Evolutionary conservation across 2,329 filamentous ascomycete species (phyloP).

Genomic region (Acrocalymma vagum): DNA sequence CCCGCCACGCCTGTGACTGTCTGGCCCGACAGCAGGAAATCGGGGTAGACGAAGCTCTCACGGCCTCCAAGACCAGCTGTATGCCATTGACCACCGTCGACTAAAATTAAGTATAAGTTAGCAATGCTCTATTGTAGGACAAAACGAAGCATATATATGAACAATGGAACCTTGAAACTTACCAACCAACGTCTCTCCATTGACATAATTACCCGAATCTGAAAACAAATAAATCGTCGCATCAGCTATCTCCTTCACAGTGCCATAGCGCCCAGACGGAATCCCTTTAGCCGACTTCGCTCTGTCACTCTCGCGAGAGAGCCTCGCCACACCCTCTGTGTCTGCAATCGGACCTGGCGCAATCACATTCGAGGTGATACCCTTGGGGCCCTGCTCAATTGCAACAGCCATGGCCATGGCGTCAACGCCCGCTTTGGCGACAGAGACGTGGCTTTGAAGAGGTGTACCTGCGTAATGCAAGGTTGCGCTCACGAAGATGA

Average conservation of each 20-base stretch:
- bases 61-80: constrained; percentile 44
- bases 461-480: constrained; percentile 90
- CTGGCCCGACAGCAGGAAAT: constrained; percentile 64
- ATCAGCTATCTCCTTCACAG: constrained; percentile 88
- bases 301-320: constrained; percentile 46
- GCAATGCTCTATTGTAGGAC: background rate
- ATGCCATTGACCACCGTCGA: constrained; percentile 64
- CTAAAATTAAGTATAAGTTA: constrained; percentile 38
- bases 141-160: too few species aligned
- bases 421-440: constrained; percentile 91
- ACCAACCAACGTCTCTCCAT: constrained; percentile 81
- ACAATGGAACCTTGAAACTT: too few species aligned
- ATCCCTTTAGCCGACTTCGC: constrained; percentile 52
- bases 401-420: constrained; percentile 80
- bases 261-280: constrained; percentile 79
- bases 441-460: constrained; percentile 87
- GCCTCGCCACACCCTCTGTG: constrained; percentile 71
- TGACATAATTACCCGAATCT: constrained; percentile 86
- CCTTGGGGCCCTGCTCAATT: constrained; percentile 88
- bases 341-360: constrained; percentile 85
- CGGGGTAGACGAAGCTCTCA: constrained; percentile 64
- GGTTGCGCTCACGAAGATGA: constrained; percentile 89
- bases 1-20: constrained; percentile 66
- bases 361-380: constrained; percentile 88
- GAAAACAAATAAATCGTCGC: constrained; percentile 90